Percentiles rank a stretch among this genome's conserved stretches.
phyloP scores from a whole-genome alignment of 148 eudicot genomes.

The Diospyros lotus region DNA sequence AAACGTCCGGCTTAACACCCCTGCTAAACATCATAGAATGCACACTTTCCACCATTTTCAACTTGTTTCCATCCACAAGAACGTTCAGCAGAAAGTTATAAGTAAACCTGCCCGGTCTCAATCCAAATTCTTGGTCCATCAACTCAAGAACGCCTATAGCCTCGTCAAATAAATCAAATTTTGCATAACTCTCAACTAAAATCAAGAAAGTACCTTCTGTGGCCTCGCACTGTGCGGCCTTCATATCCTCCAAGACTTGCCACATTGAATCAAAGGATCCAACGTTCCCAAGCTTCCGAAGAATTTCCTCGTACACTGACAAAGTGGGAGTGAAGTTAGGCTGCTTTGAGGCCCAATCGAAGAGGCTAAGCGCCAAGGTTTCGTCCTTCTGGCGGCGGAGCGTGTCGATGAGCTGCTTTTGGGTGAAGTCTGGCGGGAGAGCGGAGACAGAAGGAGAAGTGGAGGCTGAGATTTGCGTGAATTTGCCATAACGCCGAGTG shows the following conservation, averaged over 20 bases:
- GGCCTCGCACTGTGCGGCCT: conserved; percentile 30
- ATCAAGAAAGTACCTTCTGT: conserved; percentile 69
- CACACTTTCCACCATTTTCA: conserved; percentile 69
- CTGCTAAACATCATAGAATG: conserved; percentile 60
- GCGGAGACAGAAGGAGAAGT: conserved; percentile 9
- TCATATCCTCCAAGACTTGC: conserved; percentile 63
- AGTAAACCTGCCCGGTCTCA: conserved; percentile 46
- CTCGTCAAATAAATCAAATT: conserved; percentile 54
- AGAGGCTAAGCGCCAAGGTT: conserved; percentile 56
- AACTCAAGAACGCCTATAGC: conserved; percentile 71
- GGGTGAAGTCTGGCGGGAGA: conserved; percentile 49
- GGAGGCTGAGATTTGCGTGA: conserved; percentile 28
- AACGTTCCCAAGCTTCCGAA: conserved; percentile 56
- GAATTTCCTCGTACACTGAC: conserved; percentile 58
- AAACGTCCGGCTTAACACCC: conserved; percentile 69
- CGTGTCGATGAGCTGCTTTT: conserved; percentile 57
- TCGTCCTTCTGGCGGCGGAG: conserved; percentile 57
- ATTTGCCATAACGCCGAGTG: neutral
- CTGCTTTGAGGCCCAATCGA: conserved; percentile 78
- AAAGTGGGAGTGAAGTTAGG: conserved; percentile 70
- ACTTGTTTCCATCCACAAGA: conserved; percentile 82
- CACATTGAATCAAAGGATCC: conserved; percentile 71
- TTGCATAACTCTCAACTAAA: conserved; percentile 68
- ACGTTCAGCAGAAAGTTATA: conserved; percentile 78
- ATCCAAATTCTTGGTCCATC: conserved; percentile 66